Evolutionary conservation across 2,329 filamentous ascomycete genomes (phyloP).

Genomic region (Colletotrichum neosansevieriae): DNA sequence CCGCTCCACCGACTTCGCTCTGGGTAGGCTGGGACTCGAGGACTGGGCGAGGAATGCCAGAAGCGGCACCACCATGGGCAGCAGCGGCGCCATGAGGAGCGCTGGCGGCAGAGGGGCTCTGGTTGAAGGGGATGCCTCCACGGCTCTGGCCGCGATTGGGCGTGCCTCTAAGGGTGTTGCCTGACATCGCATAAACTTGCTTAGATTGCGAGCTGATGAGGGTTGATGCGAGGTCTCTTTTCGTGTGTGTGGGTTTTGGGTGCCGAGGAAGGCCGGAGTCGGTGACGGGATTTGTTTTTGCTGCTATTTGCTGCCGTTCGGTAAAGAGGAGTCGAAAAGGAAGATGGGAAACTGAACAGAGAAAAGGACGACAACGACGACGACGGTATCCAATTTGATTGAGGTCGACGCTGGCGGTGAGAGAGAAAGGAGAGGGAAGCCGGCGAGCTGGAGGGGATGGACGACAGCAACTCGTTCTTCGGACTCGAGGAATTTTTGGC

Average conservation of each 20-base stretch:
- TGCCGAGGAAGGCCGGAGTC: conserved; percentile 28
- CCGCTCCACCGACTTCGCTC: conserved; percentile 72
- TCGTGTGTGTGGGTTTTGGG: conserved; percentile 24
- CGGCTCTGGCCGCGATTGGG: conserved; percentile 72
- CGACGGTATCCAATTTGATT: conserved; percentile 1
- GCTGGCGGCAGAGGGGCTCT: conserved; percentile 60
- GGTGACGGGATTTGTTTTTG: conserved; percentile 7
- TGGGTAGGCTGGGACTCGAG: conserved; percentile 68
- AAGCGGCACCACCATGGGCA: conserved; percentile 50
- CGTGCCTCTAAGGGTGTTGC: conserved; percentile 76
- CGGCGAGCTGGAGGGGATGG: background rate
- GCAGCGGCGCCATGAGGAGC: conserved; percentile 6
- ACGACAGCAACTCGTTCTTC: background rate
- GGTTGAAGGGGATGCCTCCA: conserved; percentile 69
- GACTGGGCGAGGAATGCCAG: conserved; percentile 79
- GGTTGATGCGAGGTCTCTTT: conserved; percentile 36
- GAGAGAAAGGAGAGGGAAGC: background rate
- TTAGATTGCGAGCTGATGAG: conserved; percentile 50
- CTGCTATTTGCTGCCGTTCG: conserved; percentile 1
- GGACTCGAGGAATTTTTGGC: conserved; percentile 6
- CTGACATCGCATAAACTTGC: conserved; percentile 64
- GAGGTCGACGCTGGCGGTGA: conserved; percentile 2
- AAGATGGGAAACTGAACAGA: background rate
- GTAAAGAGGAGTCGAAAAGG: background rate
- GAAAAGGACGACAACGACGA: background rate